phyloP scores from a whole-genome alignment of 1,284 basidiomycete species.

The Sanghuangporus baumii region DNA sequence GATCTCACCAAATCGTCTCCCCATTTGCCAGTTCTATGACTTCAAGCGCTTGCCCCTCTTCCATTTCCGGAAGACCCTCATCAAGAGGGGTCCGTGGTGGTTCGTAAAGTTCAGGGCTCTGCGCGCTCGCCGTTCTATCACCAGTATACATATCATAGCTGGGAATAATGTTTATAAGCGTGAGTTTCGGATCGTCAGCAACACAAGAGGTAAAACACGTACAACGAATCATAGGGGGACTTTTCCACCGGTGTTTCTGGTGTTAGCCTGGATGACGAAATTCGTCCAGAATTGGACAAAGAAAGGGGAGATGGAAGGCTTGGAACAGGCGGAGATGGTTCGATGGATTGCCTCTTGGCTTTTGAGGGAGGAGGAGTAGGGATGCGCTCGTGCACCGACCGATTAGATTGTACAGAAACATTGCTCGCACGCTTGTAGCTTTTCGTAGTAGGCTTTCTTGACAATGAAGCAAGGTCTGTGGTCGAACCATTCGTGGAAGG shows the following conservation, averaged over 20 bases:
- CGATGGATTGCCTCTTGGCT: constrained; percentile 55
- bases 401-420: constrained; percentile 45
- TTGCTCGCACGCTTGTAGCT: constrained; percentile 42
- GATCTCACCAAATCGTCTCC: constrained; percentile 69
- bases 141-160: constrained; percentile 78
- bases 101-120: constrained; percentile 22
- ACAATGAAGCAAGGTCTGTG: constrained; percentile 45
- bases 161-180: constrained; percentile 3
- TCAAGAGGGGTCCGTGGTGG: constrained; percentile 22
- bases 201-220: constrained; percentile 30
- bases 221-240: constrained; percentile 73
- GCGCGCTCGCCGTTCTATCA: constrained; percentile 36
- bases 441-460: constrained; percentile 46
- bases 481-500: constrained; percentile 55
- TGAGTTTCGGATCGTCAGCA: constrained; percentile 1
- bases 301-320: constrained; percentile 40
- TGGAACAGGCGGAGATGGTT: constrained; percentile 66
- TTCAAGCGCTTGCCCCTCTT: constrained; percentile 62
- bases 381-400: constrained; percentile 72
- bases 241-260: constrained; percentile 47
- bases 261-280: constrained; percentile 34
- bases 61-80: constrained; percentile 29
- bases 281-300: constrained; percentile 21
- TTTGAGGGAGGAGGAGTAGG: constrained; percentile 76
- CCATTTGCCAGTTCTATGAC: constrained; percentile 77